Percentiles rank a stretch among this genome's conserved stretches.
These are phyloP conservation scores for Cicer yamashitae DNA, from an alignment of 306 rosid genomes.

Conservation along the genomic window DNA sequence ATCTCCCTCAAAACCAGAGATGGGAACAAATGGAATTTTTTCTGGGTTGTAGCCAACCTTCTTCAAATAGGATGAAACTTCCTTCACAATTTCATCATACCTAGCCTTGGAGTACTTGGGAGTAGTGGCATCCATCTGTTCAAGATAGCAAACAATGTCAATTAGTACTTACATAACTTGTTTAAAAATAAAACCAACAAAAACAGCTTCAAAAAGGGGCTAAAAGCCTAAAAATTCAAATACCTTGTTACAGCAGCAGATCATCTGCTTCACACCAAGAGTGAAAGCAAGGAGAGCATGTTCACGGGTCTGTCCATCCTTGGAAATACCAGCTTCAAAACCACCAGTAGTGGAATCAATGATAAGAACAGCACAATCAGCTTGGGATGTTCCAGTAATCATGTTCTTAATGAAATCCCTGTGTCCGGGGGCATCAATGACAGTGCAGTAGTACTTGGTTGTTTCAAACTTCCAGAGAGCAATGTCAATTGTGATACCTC, in stretches of 20 bases:
- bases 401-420: conserved; percentile 93
- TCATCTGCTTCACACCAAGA: conserved; percentile 94
- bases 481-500: conserved; percentile 92
- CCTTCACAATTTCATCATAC: conserved; percentile 92
- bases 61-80: conserved; percentile 88
- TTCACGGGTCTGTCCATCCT: conserved; percentile 98
- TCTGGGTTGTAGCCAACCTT: conserved; percentile 95
- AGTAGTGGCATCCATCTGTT: conserved; percentile 90
- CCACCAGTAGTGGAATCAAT: conserved; percentile 96
- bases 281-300: conserved; percentile 95
- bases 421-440: conserved; percentile 92
- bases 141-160: background rate
- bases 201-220: no score
- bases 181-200: background rate
- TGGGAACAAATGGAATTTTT: conserved; percentile 83
- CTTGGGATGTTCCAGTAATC: conserved; percentile 94
- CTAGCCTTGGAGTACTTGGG: conserved; percentile 90
- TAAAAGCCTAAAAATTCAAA: background rate
- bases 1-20: conserved; percentile 94
- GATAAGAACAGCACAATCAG: conserved; percentile 89
- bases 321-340: conserved; percentile 92
- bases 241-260: conserved; percentile 94
- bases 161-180: background rate
- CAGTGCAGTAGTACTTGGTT: conserved; percentile 91
- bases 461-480: conserved; percentile 96